Evolutionary conservation across 768 basidiomycete species (phyloP), one percentile per base, ranked within the genome.

Genomic region (Auricularia auricula-judae): DNA sequence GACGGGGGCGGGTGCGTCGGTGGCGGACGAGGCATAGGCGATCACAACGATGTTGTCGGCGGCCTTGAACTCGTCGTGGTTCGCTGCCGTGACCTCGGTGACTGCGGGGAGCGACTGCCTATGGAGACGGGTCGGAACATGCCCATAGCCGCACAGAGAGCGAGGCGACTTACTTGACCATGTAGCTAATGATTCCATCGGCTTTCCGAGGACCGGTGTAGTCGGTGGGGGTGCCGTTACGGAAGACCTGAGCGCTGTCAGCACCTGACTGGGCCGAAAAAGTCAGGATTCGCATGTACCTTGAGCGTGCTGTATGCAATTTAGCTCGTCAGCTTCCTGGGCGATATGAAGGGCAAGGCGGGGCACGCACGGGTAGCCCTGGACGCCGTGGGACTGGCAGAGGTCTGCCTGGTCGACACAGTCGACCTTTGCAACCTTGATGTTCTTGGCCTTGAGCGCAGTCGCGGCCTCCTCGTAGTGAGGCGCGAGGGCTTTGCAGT

Each of bases 401-500:
- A 99, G 84, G 63, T 96, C 94, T 33, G 88, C 85, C 71, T 98
- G 81, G 67, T 91, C 94, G 56, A 97, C 96, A 75, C 96, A 98
- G 80, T 98, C 93, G 62, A 98, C 95, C 74, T 98, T 96, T 68
- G 94, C 94, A 63, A 99, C 77, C 74, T 89, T 89, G 78, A 99
- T 92, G 75, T 81, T 81, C 74, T 87, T 90, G 68, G 87, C 88
- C 79, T 96, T 97, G 75, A 99, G 86, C 42, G 85, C 79, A 11
- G 95, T 96, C 1, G 97, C 94, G 3, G 97, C 96, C 74, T 90
- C 87, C 73, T 95, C 92, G 69, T 95, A 96, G 67, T 96, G 88
- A 63, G 94, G 94, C 23, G 93, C 93, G 63, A 97, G 82, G 39
- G 93, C 90, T 72, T 96, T 96, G 82, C 95, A 97, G 78, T 97